Evolutionary conservation across 495 filamentous ascomycete species (phyloP).

Genomic region (Elasticomyces elasticus): DNA sequence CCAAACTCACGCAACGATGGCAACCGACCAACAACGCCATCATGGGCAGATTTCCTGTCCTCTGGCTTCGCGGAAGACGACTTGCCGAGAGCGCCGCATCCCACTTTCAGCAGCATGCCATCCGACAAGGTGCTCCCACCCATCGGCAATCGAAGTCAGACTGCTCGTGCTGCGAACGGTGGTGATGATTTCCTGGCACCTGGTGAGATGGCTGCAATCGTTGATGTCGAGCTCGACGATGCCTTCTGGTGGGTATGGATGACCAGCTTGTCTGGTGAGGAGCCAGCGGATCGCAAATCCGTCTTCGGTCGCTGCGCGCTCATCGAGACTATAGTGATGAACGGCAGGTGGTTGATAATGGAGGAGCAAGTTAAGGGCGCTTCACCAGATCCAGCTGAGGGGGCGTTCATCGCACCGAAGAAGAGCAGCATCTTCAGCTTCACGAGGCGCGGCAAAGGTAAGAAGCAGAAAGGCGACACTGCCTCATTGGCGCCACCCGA

Average conservation of each 20-base stretch:
- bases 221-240: constrained; percentile 76
- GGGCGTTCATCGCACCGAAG: constrained; percentile 72
- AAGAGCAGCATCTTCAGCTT: constrained; percentile 88
- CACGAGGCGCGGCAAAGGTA: constrained; percentile 56
- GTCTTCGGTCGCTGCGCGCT: constrained; percentile 91
- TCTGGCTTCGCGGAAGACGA: constrained; percentile 78
- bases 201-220: constrained; percentile 88
- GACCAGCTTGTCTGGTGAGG: constrained; percentile 85
- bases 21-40: constrained; percentile 85
- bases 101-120: constrained; percentile 61
- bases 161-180: constrained; percentile 19
- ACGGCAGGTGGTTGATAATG: constrained; percentile 82
- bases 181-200: constrained; percentile 63
- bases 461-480: constrained; percentile 56
- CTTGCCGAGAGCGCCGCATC: constrained; percentile 42
- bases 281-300: constrained; percentile 72
- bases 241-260: constrained; percentile 99
- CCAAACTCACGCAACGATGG: constrained; percentile 54
- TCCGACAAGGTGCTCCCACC: constrained; percentile 87
- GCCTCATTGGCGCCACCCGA: constrained; percentile 38
- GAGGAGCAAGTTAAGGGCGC: constrained; percentile 96
- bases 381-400: constrained; percentile 70
- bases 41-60: constrained; percentile 94
- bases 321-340: constrained; percentile 72
- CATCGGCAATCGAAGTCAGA: constrained; percentile 39